Percentiles rank a stretch among this genome's conserved stretches.
phyloP scores from a whole-genome alignment of 305 asterid genomes.

The Fraxinus floribunda region DNA sequence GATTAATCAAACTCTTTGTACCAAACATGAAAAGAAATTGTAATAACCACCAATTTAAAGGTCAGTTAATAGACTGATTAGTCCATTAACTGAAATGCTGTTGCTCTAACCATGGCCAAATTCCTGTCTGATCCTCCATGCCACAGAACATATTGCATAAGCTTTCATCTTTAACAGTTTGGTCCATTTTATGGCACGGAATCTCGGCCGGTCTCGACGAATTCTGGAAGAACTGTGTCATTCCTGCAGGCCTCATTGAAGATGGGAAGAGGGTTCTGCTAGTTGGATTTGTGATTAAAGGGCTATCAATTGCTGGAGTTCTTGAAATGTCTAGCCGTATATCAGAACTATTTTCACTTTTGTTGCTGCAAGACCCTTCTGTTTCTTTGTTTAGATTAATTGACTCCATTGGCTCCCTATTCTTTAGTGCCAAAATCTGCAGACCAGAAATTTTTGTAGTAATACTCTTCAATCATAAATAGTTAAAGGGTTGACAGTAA shows the following conservation, averaged over 20 bases:
- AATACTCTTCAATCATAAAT: neutral
- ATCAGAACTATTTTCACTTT: constrained; percentile 66
- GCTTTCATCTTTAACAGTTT: constrained; percentile 59
- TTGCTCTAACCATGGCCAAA: constrained; percentile 76
- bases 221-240: constrained; percentile 14
- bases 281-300: constrained; percentile 22
- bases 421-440: constrained; percentile 62
- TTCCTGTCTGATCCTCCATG: constrained; percentile 61
- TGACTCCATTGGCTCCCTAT: constrained; percentile 56
- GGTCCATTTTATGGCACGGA: constrained; percentile 36
- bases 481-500: neutral
- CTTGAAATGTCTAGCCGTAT: constrained; percentile 52
- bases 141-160: constrained; percentile 61
- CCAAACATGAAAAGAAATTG: constrained; percentile 16
- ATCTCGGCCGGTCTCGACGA: constrained; percentile 35
- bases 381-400: constrained; percentile 74
- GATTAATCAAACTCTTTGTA: neutral
- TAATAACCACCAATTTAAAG: neutral
- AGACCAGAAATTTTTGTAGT: neutral
- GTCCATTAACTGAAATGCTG: constrained; percentile 45
- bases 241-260: constrained; percentile 31
- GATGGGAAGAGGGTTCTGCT: constrained; percentile 41
- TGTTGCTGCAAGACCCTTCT: constrained; percentile 63
- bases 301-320: constrained; percentile 53
- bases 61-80: neutral